Conservation (phyloP, 1,139 yeast genomes). For the Protomyces macrosporus region DNA sequence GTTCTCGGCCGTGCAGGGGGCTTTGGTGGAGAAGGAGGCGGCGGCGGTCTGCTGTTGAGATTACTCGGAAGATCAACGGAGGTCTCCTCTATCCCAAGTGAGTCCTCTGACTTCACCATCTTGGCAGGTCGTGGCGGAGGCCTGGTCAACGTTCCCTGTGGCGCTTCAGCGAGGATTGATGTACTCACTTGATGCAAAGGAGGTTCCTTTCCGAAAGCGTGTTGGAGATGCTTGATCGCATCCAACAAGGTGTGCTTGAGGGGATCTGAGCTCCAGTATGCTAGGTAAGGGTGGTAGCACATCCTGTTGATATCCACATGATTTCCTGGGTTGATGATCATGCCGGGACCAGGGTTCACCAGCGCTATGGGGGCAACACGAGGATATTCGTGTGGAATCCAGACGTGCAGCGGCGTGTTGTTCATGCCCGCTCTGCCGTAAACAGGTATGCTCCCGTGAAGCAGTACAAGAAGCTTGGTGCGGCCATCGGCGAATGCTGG, state of each 20-base stretch:
- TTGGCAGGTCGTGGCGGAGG: not conserved
- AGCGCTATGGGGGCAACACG: slow-evolving; percentile 55
- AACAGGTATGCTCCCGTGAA: slow-evolving; percentile 54
- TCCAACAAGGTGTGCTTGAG: slow-evolving; percentile 30
- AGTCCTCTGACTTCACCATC: not conserved
- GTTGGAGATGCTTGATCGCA: slow-evolving; percentile 36
- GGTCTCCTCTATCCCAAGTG: too few relatives aligned
- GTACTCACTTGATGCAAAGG: slow-evolving; percentile 48
- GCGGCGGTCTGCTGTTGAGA: not conserved
- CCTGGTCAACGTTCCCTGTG: not conserved
- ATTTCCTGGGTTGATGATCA: slow-evolving; percentile 56
- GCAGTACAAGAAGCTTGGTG: slow-evolving; percentile 55
- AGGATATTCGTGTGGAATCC: slow-evolving; percentile 76
- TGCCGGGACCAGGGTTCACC: slow-evolving; percentile 50
- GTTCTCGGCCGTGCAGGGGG: not conserved
- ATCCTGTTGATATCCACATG: slow-evolving; percentile 69
- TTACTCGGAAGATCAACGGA: not conserved
- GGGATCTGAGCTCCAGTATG: slow-evolving; percentile 49
- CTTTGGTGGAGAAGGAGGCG: not conserved
- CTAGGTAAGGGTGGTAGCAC: slow-evolving; percentile 63
- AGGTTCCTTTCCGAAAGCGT: slow-evolving; percentile 46
- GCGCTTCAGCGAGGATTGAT: slow-evolving; percentile 28
- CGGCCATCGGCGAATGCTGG: slow-evolving; percentile 51
- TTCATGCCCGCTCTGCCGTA: slow-evolving; percentile 38
- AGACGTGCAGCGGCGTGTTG: slow-evolving; percentile 60